Evolutionary conservation across 73 alveolate genomes (phyloP).

Genomic region (Tetrahymena borealis): DNA sequence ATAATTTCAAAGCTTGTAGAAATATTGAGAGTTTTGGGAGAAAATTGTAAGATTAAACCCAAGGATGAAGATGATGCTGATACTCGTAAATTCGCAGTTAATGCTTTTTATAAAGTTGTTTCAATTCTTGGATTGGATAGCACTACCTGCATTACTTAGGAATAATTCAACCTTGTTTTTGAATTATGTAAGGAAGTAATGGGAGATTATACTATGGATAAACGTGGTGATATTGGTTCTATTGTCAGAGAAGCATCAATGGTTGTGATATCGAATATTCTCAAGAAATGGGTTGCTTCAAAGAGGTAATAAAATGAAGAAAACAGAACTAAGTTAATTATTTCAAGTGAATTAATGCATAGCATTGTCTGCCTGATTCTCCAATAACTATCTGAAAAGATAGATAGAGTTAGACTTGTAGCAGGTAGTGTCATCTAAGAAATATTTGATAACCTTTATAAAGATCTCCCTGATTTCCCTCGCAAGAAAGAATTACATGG

Average conservation of each 20-base stretch:
- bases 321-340: background rate
- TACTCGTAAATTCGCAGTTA: slow-evolving; percentile 25
- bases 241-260: slow-evolving; percentile 31
- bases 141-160: background rate
- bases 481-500: background rate
- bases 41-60: slow-evolving; percentile 18
- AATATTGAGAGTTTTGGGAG: background rate
- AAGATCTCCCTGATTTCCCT: background rate
- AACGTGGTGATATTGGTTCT: slow-evolving; percentile 35
- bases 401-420: slow-evolving; percentile 37
- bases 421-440: slow-evolving; percentile 39
- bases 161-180: background rate
- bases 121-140: background rate
- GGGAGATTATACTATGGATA: slow-evolving; percentile 30
- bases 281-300: background rate
- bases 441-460: slow-evolving; percentile 5
- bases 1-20: background rate
- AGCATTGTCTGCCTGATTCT: slow-evolving; percentile 16
- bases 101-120: slow-evolving; percentile 7
- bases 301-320: background rate
- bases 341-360: background rate
- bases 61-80: slow-evolving; percentile 34
- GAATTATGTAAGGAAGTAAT: background rate
- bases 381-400: slow-evolving; percentile 24
- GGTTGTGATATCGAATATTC: background rate